Evolutionary conservation across 2,329 filamentous ascomycete genomes (phyloP).

Genomic region (Fusarium lyarnte): DNA sequence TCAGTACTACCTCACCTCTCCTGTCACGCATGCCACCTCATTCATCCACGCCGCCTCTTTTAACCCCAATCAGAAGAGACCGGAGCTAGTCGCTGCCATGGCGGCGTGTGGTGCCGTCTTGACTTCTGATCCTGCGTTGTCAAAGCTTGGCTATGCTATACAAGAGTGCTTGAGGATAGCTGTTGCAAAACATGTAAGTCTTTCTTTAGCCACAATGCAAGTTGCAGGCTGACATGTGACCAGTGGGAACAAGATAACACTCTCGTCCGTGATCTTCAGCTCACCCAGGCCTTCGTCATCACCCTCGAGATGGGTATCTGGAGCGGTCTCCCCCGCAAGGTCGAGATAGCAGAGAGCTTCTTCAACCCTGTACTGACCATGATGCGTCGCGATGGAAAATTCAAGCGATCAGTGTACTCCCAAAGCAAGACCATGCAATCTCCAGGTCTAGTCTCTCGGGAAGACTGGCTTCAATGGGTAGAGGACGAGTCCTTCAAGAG

Average conservation of each 20-base stretch:
- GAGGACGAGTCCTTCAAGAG: constrained; percentile 46
- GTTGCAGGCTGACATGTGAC: no score
- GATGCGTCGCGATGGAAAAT: constrained; percentile 47
- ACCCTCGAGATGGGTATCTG: constrained; percentile 48
- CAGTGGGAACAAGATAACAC: constrained; percentile 49
- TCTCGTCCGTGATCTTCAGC: constrained; percentile 44
- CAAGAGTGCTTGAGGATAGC: constrained; percentile 48
- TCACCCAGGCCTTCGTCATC: constrained; percentile 49
- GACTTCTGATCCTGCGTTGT: constrained; percentile 49
- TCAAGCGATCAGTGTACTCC: constrained; percentile 40
- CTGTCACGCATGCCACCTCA: constrained; percentile 40
- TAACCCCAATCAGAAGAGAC: constrained; percentile 47
- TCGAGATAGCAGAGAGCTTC: constrained; percentile 53
- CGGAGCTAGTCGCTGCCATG: constrained; percentile 51
- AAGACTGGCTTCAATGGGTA: constrained; percentile 44
- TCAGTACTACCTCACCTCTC: constrained; percentile 49
- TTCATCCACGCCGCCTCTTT: constrained; percentile 53
- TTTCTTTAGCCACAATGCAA: no score
- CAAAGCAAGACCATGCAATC: not conserved
- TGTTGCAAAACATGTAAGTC: constrained; percentile 29
- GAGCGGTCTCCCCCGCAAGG: constrained; percentile 51
- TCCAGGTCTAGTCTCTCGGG: constrained; percentile 15
- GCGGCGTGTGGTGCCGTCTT: constrained; percentile 50
- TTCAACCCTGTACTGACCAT: constrained; percentile 50
- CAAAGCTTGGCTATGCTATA: constrained; percentile 53